Conservation (phyloP, 1,284 basidiomycete species). For the Boletus sp. region DNA sequence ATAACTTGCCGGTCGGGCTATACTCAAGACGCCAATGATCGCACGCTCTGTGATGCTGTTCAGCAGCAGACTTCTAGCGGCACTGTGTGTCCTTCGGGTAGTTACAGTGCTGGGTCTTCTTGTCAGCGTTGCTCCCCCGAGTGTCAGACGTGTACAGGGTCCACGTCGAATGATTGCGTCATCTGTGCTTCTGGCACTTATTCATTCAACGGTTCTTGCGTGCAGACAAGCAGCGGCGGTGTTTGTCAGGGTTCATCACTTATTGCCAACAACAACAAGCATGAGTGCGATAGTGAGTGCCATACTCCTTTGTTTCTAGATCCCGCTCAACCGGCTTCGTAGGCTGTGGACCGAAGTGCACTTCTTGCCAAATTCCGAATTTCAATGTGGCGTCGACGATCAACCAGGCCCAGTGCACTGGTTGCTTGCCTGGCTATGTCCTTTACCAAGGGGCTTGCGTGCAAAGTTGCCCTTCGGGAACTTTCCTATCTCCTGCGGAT, state of each 20-base stretch:
- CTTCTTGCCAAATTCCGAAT: conserved; percentile 64
- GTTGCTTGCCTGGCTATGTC: conserved; percentile 71
- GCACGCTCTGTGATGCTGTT: conserved; percentile 58
- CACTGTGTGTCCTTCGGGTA: conserved; percentile 57
- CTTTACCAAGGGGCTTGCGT: conserved; percentile 67
- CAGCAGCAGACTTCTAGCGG: conserved; percentile 50
- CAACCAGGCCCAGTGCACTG: conserved; percentile 65
- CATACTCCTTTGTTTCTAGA: background rate
- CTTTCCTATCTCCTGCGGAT: conserved; percentile 67
- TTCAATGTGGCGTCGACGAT: conserved; percentile 67
- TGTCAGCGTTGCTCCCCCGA: conserved; percentile 61
- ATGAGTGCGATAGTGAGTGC: conserved; percentile 73
- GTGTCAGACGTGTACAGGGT: conserved; percentile 68
- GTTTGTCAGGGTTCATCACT: conserved; percentile 66
- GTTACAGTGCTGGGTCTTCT: conserved; percentile 53
- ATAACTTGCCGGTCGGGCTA: conserved; percentile 65
- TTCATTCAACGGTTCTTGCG: conserved; percentile 61
- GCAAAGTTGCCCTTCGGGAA: conserved; percentile 62
- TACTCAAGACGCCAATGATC: conserved; percentile 61
- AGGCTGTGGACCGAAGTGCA: conserved; percentile 79
- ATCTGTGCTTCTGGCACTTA: conserved; percentile 59
- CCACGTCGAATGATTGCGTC: conserved; percentile 66
- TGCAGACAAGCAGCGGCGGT: conserved; percentile 59
- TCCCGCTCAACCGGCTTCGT: background rate
- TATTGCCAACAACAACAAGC: conserved; percentile 77